phyloP scores from a whole-genome alignment of 2,329 filamentous ascomycete species.

The Gaeumannomyces sp. region DNA sequence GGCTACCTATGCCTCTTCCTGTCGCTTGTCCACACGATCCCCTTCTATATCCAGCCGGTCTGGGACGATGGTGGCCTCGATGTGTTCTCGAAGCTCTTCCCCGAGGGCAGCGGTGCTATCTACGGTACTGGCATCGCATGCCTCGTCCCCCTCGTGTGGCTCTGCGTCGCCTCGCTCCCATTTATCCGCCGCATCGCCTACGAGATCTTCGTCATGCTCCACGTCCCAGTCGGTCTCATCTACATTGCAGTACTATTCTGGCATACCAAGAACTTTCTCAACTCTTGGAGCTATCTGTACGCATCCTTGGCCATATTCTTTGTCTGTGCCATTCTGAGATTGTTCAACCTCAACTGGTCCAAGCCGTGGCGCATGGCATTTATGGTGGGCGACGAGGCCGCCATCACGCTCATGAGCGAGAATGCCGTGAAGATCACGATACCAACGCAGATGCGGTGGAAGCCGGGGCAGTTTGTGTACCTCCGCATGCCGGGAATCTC shows the following conservation, averaged over 20 bases:
- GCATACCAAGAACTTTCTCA: conserved; percentile 90
- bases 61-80: conserved; percentile 71
- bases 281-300: conserved; percentile 84
- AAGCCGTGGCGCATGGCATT: conserved; percentile 74
- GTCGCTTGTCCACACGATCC: conserved; percentile 75
- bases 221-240: conserved; percentile 73
- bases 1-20: conserved; percentile 81
- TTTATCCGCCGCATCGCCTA: conserved; percentile 72
- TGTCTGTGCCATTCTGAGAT: conserved; percentile 63
- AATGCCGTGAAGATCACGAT: conserved; percentile 95
- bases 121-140: conserved; percentile 85
- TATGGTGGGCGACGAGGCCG: conserved; percentile 85
- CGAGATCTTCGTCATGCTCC: conserved; percentile 76
- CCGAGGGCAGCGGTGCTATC: conserved; percentile 57
- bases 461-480: conserved; percentile 90
- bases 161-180: conserved; percentile 79
- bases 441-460: conserved; percentile 88
- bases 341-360: conserved; percentile 87
- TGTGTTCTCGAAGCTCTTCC: conserved; percentile 66
- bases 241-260: conserved; percentile 87
- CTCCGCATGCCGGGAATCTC: conserved; percentile 90
- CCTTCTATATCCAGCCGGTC: conserved; percentile 84
- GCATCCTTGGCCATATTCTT: conserved; percentile 75
- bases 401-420: conserved; percentile 82
- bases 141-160: conserved; percentile 71